Evolutionary conservation across 148 eudicot genomes (phyloP), one percentile per base, ranked within the genome.

Genomic region (Cornus kousa): DNA sequence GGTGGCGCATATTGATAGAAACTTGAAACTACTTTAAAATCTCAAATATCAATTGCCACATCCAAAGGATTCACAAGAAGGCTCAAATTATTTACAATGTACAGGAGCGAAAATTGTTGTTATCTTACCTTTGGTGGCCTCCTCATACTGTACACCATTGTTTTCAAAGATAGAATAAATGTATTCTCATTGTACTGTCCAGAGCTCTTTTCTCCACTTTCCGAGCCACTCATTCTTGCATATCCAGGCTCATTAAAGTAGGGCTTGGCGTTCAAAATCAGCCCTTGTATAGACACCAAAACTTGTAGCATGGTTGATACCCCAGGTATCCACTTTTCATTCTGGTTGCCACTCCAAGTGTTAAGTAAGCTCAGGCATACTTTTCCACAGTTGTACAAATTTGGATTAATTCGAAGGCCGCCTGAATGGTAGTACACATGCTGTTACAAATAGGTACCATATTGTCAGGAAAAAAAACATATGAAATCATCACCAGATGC

Each of bases 361-460:
- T 91, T 91, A 69, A 93, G 90, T 76, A 93, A 96, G 83, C 98
- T 93, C 68, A 93, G 82, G 86, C 98, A 93, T 64, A 93, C 98
- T 89, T 93, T 90, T 64, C 98, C 98, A 74, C 82, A 60, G n/a
- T 80, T 59, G 70, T 91, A 91, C 78, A 93, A 71, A 81, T 91
- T 91, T 31, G 98, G 98, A 79, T 93, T 93, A 72, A 93, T 85
- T 55, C 91, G 88, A 80, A 91, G 90, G 64, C 98, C 96, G 62
- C 91, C 87, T 16, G 98, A 87, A 82, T 88, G 96, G 82, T 93
- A 93, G 77, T 87, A 39, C 69, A 93, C 94, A 68, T 22, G 83
- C 97, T 94, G 88, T 62, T 39, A 84, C 57, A 20, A 65, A 68
- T 50, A 65, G 65, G 65, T 31, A 33, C 24, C 48, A 33, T 24